Base-by-base conservation (phyloP, 2,329 filamentous ascomycete species). In the Beauveria bassiana region DNA sequence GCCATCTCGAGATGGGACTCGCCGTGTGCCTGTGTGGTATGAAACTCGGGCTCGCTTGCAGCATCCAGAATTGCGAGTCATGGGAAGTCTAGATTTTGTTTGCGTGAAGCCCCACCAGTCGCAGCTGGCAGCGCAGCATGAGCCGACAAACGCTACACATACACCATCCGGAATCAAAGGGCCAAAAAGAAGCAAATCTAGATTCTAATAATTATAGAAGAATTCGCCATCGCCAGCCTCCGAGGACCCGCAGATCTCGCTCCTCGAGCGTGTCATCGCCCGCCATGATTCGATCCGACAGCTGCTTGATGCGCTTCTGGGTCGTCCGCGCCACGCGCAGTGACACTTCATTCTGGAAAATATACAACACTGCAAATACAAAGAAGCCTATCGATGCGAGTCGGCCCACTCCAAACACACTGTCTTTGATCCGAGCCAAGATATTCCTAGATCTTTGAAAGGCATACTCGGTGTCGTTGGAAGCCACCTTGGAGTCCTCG, bases 261-360 rank as follows among this genome's bases (percentile, higher is more conserved):
- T 82, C 80, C 2, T 71, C 72, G 3, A 85, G 63, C 34, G 76
- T 74, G 7, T 76, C 71, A 31, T 79, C 74, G 5, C 79, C 79
- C 1, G 73, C 68, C 68, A 84, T 79, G 18, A 85, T 72, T 66
- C 79, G 78, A 26, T 72, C 68, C 31, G 73, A 71, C 8, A 85
- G 74, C 52, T 74, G 75, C 71, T 77, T 80, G 53, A 85, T 67
- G 31, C 81, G 72, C 69, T 78, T 80, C 34, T 76, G 74, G 20
- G 83, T 70, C 4, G 81, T 84, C 67, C 75, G 76, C 12, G 80
- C 81, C 3, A 84, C 81, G 5, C 81, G 77, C 52, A 85, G 68
- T 58, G 79, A 76, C 22, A 86, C 82, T 69, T 86, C 83, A 68
- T 82, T 84, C 66, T 79, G 78, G 64, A 86, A 86, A 14, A 85